These are phyloP conservation scores for Apiospora rasikravindrae DNA, from an alignment of 2,329 filamentous ascomycete species.

Conservation along the genomic window DNA sequence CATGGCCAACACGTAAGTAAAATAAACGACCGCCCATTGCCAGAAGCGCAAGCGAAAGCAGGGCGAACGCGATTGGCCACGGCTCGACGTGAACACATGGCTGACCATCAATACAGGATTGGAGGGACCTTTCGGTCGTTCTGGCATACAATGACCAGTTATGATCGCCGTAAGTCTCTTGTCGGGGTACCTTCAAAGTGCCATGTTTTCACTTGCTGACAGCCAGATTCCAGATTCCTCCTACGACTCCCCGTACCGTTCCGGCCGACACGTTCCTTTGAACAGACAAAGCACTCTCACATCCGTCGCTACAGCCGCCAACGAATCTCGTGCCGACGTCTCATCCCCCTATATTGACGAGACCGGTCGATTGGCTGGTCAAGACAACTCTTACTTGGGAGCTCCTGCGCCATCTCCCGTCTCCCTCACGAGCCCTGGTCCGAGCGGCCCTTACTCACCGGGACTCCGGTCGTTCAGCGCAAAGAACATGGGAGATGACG, in stretches of 20 bases:
- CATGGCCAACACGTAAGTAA: conserved; percentile 11
- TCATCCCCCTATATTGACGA: conserved; percentile 78
- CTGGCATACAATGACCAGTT: conserved; percentile 88
- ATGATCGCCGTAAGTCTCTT: conserved; percentile 66
- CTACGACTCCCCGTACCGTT: conserved; percentile 91
- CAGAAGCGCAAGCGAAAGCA: not conserved
- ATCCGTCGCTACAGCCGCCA: conserved; percentile 82
- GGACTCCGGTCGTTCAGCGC: conserved; percentile 83
- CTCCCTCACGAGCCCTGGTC: conserved; percentile 59
- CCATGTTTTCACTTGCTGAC: conserved; percentile 26
- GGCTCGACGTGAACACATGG: not conserved
- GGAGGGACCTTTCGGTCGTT: conserved; percentile 82
- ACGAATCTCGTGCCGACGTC: conserved; percentile 84
- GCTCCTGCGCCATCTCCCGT: conserved; percentile 49
- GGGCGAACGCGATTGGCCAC: not conserved
- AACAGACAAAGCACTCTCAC: conserved; percentile 82
- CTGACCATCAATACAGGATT: conserved; percentile 52
- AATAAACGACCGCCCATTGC: not conserved
- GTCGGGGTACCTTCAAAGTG: conserved; percentile 20
- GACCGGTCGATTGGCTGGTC: conserved; percentile 55
- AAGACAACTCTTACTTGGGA: conserved; percentile 61
- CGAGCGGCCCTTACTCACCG: conserved; percentile 81
- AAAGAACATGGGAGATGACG: conserved; percentile 62
- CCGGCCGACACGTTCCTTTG: conserved; percentile 87
- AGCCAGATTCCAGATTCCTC: conserved; percentile 75